These are phyloP conservation scores for Arctostaphylos glauca DNA, from an alignment of 148 eudicot species.

Conservation along the genomic window DNA sequence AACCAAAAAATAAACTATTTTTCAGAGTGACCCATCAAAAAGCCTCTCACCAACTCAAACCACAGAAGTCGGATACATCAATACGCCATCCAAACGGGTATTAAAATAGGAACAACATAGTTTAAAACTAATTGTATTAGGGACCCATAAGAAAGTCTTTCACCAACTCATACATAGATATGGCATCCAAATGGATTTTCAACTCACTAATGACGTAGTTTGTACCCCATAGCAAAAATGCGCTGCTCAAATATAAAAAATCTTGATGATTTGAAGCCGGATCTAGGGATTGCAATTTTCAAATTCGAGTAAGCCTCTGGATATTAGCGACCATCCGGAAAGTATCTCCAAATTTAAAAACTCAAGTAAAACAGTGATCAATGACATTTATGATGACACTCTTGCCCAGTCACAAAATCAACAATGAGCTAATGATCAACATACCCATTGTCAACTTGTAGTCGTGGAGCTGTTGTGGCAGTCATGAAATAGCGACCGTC, in stretches of 20 bases:
- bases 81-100: background rate
- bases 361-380: background rate
- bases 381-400: background rate
- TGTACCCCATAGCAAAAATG: background rate
- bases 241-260: background rate
- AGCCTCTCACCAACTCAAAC: background rate
- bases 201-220: background rate
- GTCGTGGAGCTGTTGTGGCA: slow-evolving; percentile 95
- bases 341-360: background rate
- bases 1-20: background rate
- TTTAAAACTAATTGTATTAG: background rate
- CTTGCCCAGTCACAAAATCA: slow-evolving; percentile 4
- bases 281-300: background rate
- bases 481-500: slow-evolving; percentile 92
- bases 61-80: background rate
- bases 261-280: background rate
- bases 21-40: background rate
- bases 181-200: background rate
- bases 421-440: slow-evolving; percentile 11
- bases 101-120: background rate
- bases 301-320: slow-evolving; percentile 4
- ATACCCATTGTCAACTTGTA: slow-evolving; percentile 97
- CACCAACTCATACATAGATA: background rate
- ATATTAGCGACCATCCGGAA: background rate
- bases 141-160: background rate